Evolutionary conservation across 116 monocot species (phyloP), one percentile per base, ranked within the genome.

Genomic region (Cymodocea nodosa): DNA sequence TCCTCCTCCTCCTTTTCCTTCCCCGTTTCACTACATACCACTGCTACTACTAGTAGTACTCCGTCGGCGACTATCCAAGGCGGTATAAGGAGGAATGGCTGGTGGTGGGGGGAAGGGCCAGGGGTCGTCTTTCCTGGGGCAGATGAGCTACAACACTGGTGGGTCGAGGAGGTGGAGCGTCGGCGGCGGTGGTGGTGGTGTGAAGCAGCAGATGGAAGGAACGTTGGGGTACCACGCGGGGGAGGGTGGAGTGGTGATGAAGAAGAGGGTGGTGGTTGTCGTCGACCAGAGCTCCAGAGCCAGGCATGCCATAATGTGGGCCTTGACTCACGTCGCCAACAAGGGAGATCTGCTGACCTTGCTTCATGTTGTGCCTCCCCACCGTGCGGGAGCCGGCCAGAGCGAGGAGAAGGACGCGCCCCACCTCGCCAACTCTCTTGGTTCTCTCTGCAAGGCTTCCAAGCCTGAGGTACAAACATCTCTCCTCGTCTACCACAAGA

Each of bases 261-360:
- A 74, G 74, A 87, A 87, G 80, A 75, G 88, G 68, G 77, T 85
- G 73, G 74, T 85, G 75, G 88, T 78, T 39, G 70, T 82, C 63
- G 68, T 84, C 16, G 91, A 91, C 71, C 65, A 79, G 24, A 84
- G 76, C 56, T 50, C 69, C 10, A 59, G 76, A 35, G 73, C 84
- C 2, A 91, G 84, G 78, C 79, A 91, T 60, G 87, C 87, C 50
- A 74, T 84, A 78, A 74, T 91, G 80, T 91, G 91, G 91, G 91
- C 87, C 24, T 73, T 91, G 35, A 87, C 84, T 30, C 91, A 91
- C 51, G 80, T 91, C 5, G 80, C 80, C 37, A 80, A 65, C 73
- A 78, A 77, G 63, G 87, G 87, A 12, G 91, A 91, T 60, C 62
- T 78, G 22, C 67, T 91, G 35, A 87, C 84, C 34, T 79, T 91